Percentiles rank a stretch among this genome's conserved stretches.
Evolutionary conservation across 2,329 filamentous ascomycete species (phyloP).

Genomic region (Aphanocladium album): DNA sequence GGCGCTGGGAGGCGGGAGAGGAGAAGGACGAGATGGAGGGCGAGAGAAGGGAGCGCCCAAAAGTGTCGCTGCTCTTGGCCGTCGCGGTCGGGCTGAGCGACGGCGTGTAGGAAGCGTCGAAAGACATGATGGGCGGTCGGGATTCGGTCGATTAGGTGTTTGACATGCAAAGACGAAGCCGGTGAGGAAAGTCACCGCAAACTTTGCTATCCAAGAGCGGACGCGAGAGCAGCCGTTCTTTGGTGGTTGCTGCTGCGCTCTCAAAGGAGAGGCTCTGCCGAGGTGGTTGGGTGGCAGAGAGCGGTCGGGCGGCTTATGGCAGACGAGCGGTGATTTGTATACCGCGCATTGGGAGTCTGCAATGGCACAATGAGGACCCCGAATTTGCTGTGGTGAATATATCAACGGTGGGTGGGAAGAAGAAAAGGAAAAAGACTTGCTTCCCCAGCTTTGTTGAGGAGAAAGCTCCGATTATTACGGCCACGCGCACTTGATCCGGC

Average conservation of each 20-base stretch:
- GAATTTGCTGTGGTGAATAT: neutral
- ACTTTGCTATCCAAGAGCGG: neutral
- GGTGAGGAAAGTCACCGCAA: neutral
- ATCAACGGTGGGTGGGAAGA: neutral
- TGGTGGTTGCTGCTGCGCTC: neutral
- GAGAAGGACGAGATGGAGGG: slow-evolving; percentile 67
- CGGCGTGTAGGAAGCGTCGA: slow-evolving; percentile 36
- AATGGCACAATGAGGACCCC: neutral
- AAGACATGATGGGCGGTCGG: slow-evolving; percentile 32
- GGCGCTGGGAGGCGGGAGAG: slow-evolving; percentile 55
- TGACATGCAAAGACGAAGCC: neutral
- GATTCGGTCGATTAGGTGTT: neutral
- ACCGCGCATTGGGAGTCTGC: slow-evolving; percentile 2
- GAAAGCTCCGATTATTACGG: slow-evolving; percentile 6
- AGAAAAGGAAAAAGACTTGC: neutral
- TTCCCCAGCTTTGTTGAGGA: slow-evolving; percentile 11
- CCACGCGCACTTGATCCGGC: slow-evolving; percentile 8
- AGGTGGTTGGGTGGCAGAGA: slow-evolving; percentile 5
- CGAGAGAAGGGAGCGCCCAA: slow-evolving; percentile 50
- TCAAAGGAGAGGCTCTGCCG: neutral
- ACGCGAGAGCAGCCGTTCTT: neutral
- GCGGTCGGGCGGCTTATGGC: neutral
- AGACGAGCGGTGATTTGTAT: slow-evolving; percentile 2
- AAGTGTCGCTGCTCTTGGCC: slow-evolving; percentile 32
- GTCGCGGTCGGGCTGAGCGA: slow-evolving; percentile 39